Base-by-base conservation (phyloP, 352 stramenopile species). In the Phytophthora agathidicida region DNA sequence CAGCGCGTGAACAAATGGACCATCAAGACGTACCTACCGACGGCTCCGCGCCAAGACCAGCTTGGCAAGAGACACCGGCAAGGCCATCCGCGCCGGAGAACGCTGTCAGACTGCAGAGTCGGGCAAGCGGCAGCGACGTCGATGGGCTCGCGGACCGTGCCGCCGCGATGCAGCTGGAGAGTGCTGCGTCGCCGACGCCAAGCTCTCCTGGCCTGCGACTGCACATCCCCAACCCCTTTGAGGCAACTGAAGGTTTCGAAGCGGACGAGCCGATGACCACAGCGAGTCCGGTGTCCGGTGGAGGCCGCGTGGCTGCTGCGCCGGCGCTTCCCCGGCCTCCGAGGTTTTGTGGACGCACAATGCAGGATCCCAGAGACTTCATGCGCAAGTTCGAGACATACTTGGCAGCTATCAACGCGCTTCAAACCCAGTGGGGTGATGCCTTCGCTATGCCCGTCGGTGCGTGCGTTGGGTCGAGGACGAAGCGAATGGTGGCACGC, bases 121-220 rank as follows among this genome's bases (percentile, higher is more conserved):
- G 16, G n/a, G 16, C 30, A 10, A 17, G 44, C 19, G 33, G 37
- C n/a, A 10, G 7, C 11, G 28, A 50, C n/a, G n/a, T 53, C 3
- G 31, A 43, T 13, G 13, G 26, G 45, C 32, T 53, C 17, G 31
- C 45, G 5, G 33, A 5, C 2, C 35, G 47, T 8, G 19, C 35
- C 8, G 33, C 47, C 20, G 47, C 47, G 35, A 56, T 56, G 33
- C 33, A 46, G n/a, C 24, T 55, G 16, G 47, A 46, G 32, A 46
- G 42, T 11, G 23, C 47, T 7, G 33, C 26, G 24, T 55, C 26
- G 16, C 47, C 17, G 10, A 38, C 13, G 22, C 33, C 35, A 6
- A 7, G 24, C 2, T 46, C 47, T 6, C 47, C 47, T 3, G 35
- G 47, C 7, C 47, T 55, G 16, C 22, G 26, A 0, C 27, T 47